These are phyloP conservation scores for Populus simonii DNA, from an alignment of 345 rosid genomes.

Conservation along the genomic window DNA sequence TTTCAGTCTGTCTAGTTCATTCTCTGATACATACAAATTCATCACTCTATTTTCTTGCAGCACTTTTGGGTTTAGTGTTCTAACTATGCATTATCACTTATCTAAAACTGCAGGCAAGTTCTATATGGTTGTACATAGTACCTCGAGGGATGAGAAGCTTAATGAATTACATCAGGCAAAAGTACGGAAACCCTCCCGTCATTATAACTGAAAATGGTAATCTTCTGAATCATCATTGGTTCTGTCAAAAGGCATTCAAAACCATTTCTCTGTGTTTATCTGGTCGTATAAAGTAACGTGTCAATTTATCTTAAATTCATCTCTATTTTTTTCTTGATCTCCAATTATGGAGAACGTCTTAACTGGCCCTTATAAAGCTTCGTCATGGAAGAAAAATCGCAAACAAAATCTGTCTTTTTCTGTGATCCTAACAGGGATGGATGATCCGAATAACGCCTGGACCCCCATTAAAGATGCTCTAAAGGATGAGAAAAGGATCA, in stretches of 20 bases:
- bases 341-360: not conserved
- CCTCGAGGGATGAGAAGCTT: slow-evolving; percentile 61
- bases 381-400: not conserved
- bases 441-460: slow-evolving; percentile 55
- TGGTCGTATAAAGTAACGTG: not conserved
- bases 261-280: not conserved
- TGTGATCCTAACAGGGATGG: slow-evolving; percentile 69
- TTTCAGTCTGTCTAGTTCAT: not conserved
- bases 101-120: slow-evolving; percentile 46
- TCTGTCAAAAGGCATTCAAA: not conserved
- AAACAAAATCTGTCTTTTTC: not conserved
- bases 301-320: not conserved
- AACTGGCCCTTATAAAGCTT: not conserved
- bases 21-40: not conserved
- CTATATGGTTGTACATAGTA: slow-evolving; percentile 70
- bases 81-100: not conserved
- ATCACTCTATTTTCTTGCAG: not conserved
- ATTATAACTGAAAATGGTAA: slow-evolving; percentile 68
- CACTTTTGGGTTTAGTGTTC: not conserved
- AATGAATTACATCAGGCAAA: slow-evolving; percentile 65
- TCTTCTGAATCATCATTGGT: not conserved
- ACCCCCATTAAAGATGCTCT: slow-evolving; percentile 54
- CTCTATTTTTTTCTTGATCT: not conserved
- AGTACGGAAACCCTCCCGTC: slow-evolving; percentile 58
- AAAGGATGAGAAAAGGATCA: slow-evolving; percentile 78